Conservation (phyloP, 1,284 basidiomycete genomes). For the Testicularia cyperi region DNA sequence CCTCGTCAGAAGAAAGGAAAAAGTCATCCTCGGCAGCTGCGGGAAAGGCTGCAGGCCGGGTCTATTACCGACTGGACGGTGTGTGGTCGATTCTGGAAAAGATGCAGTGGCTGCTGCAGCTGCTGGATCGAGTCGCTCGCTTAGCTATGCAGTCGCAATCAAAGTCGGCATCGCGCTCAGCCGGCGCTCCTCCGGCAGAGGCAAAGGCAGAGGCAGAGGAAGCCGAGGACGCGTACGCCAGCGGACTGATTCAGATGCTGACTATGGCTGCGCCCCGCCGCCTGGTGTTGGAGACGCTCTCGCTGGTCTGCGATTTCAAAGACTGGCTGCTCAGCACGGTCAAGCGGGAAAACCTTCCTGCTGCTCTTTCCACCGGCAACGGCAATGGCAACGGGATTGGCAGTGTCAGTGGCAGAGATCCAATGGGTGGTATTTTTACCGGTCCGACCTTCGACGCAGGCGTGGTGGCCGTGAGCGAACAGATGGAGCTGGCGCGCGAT, state of each 20-base stretch:
- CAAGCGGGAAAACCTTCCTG: slow-evolving; percentile 18
- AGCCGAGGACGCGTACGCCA: slow-evolving; percentile 1
- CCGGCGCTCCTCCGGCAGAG: neutral
- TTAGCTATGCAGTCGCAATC: slow-evolving; percentile 13
- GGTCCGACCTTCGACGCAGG: neutral
- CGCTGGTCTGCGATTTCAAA: slow-evolving; percentile 29
- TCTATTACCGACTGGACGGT: slow-evolving; percentile 33
- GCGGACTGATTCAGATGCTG: slow-evolving; percentile 18
- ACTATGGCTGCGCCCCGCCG: slow-evolving; percentile 26
- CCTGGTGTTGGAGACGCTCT: slow-evolving; percentile 14
- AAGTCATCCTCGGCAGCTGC: slow-evolving; percentile 4
- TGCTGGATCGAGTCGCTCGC: slow-evolving; percentile 20
- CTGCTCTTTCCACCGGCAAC: too few species aligned
- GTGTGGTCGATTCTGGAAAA: slow-evolving; percentile 35
- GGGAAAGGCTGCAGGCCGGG: slow-evolving; percentile 5
- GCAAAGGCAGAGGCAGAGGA: neutral
- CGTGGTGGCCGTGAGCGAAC: slow-evolving; percentile 30
- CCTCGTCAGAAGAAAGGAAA: slow-evolving; percentile 11
- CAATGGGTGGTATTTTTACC: neutral
- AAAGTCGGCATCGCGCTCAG: too few species aligned
- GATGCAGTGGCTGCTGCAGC: slow-evolving; percentile 27
- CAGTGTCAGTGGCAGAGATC: neutral
- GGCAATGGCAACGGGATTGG: slow-evolving; percentile 2
- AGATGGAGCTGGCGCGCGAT: slow-evolving; percentile 31
- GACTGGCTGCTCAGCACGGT: slow-evolving; percentile 24